Evolutionary conservation across 495 filamentous ascomycete genomes (phyloP), one percentile per base, ranked within the genome.

Genomic region (Aspergillus sclerotiicarbonarius): DNA sequence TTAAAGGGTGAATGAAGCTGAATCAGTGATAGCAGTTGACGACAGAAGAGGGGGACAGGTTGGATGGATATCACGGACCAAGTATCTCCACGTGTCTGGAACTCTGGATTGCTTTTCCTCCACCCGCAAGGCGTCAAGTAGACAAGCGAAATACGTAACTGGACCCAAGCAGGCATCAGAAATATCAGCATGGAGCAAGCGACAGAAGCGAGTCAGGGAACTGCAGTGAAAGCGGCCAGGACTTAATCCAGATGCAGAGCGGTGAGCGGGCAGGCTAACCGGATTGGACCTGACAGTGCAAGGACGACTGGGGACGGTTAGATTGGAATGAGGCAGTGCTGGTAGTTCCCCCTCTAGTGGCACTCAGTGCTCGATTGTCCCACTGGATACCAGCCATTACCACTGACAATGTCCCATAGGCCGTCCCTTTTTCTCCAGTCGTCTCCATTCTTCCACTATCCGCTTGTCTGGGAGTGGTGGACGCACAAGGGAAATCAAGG

Each of bases 241-340:
- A 19, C 43, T 49, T 50, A 39, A 29, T 57, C 51, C 54, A 41
- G 55, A 58, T 56, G 43, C 47, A 58, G 55, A 66, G 63, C 63
- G 63, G 63, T 66, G 63, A 62, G 60, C 25, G 53, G 53, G n/a
- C 13, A 53, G 37, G 29, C 60, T 58, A 61, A 52, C 49, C 55
- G 46, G 54, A 52, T 60, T 60, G 53, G 58, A 25, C 20, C 33
- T 56, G 53, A 52, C 53, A 51, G 58, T 54, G 54, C 33, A 52
- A 57, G 19, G 60, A 43, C 51, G 30, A 60, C 51, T 55, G 58
- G 49, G 43, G 57, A 52, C 41, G 45, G 46, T 37, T 52, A 55
- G 53, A 54, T 58, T 54, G 58, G 59, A 67, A 56, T 58, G 64
- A 67, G 64, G 64, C 64, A 67, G 64, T 67, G 61, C 64, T 67